Conservation (phyloP, 208 protist genomes). For the Trypanosoma congolense region DNA sequence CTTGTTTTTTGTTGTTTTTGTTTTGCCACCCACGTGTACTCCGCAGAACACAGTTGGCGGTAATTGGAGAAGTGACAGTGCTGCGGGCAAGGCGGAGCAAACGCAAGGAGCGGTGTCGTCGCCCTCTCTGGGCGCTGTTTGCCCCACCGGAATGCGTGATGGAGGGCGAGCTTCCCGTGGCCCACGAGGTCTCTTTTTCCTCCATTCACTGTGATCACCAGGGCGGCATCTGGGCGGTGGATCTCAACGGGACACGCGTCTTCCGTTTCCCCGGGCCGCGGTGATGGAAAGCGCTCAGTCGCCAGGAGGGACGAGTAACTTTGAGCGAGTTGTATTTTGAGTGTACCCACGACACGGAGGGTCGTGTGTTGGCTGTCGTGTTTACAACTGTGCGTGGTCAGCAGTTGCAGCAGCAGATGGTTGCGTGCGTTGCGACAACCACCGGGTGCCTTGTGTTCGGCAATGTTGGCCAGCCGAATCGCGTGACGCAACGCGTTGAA, state of each 20-base stretch:
- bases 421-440: constrained; percentile 23
- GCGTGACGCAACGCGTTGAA: constrained; percentile 1
- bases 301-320: no score
- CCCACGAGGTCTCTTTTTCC: constrained; percentile 1
- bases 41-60: no score
- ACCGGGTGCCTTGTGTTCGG: constrained; percentile 10
- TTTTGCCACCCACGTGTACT: no score
- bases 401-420: not conserved
- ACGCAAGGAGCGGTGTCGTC: no score
- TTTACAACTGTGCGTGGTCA: constrained; percentile 10
- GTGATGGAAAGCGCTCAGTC: no score
- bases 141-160: constrained; percentile 18
- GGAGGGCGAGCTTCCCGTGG: constrained; percentile 10
- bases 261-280: constrained; percentile 17
- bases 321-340: constrained; percentile 14
- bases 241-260: constrained; percentile 7
- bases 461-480: not conserved
- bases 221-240: constrained; percentile 22
- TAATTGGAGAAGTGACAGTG: no score
- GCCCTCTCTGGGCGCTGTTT: no score
- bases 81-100: no score
- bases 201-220: constrained; percentile 16
- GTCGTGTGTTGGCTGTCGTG: constrained; percentile 14
- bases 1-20: no score
- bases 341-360: constrained; percentile 5